Percentiles rank a stretch among this genome's conserved stretches.
Evolutionary conservation across 2,329 filamentous ascomycete species (phyloP).

Genomic region (Simplicillium aogashimaense): DNA sequence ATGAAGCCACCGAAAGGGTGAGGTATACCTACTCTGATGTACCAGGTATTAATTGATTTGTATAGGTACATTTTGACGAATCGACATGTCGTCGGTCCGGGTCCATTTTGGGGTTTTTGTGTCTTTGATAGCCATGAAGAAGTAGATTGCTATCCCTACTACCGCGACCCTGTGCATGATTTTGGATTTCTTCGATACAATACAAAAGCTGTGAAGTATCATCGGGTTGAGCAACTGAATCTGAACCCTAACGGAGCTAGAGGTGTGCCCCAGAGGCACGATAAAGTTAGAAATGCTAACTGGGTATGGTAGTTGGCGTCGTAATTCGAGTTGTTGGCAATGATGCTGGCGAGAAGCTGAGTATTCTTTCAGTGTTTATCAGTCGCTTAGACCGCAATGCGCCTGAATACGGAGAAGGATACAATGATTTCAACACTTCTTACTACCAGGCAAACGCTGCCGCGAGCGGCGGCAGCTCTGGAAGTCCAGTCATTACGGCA

Average conservation of each 20-base stretch:
- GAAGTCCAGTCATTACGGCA: slow-evolving; percentile 92
- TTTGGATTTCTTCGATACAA: slow-evolving; percentile 96
- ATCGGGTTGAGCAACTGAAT: slow-evolving; percentile 22
- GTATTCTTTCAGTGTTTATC: slow-evolving; percentile 94
- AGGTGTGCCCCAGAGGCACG: too few species aligned
- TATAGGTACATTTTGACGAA: slow-evolving; percentile 70
- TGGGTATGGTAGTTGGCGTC: slow-evolving; percentile 53
- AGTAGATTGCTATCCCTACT: slow-evolving; percentile 90
- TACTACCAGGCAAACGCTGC: slow-evolving; percentile 98
- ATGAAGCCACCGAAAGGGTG: too few species aligned
- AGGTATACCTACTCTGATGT: too few species aligned
- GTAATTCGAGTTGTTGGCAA: slow-evolving; percentile 97
- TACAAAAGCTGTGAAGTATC: slow-evolving; percentile 91
- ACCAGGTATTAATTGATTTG: too few species aligned
- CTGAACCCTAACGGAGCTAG: too few species aligned
- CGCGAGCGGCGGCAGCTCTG: slow-evolving; percentile 91
- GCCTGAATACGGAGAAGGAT: slow-evolving; percentile 94
- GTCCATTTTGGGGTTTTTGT: slow-evolving; percentile 95
- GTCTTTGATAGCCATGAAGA: slow-evolving; percentile 98
- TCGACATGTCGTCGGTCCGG: slow-evolving; percentile 86
- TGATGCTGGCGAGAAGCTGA: slow-evolving; percentile 96
- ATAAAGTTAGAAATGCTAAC: slow-evolving; percentile 3
- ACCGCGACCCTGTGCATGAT: slow-evolving; percentile 96
- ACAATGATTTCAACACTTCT: slow-evolving; percentile 91
- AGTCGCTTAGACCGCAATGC: slow-evolving; percentile 92